These are phyloP conservation scores for Conticribra weissflogii DNA, from an alignment of 108 stramenopile species.

Conservation along the genomic window DNA sequence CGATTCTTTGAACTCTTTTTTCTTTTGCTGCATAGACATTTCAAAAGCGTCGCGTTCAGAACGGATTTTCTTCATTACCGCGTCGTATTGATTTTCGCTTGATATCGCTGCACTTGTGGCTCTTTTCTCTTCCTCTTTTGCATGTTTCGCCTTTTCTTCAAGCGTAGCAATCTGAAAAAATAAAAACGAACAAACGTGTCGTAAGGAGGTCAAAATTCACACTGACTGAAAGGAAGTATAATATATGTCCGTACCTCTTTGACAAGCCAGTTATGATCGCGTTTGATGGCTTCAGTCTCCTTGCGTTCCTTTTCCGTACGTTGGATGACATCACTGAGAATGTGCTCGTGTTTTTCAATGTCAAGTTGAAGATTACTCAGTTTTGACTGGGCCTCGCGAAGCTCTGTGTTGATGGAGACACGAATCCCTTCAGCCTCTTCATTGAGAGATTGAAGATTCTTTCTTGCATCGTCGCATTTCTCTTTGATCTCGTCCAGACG, in stretches of 20 bases:
- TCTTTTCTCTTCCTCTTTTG: slow-evolving; percentile 6
- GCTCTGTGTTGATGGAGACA: slow-evolving; percentile 19
- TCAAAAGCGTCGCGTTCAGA: slow-evolving; percentile 8
- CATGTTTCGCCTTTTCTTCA: slow-evolving; percentile 23
- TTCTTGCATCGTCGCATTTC: slow-evolving; percentile 22
- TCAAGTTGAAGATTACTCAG: slow-evolving; percentile 19
- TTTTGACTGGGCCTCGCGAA: slow-evolving; percentile 18
- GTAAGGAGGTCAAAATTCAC: background rate
- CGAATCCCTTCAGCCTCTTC: slow-evolving; percentile 30
- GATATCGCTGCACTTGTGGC: slow-evolving; percentile 1
- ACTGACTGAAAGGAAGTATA: too few relatives aligned
- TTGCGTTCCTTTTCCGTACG: slow-evolving; percentile 31
- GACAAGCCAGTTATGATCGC: slow-evolving; percentile 19
- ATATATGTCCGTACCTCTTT: slow-evolving; percentile 25
- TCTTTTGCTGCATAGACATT: slow-evolving; percentile 9
- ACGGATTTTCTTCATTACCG: slow-evolving; percentile 5
- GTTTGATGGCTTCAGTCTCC: slow-evolving; percentile 31
- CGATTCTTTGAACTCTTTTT: slow-evolving; percentile 15
- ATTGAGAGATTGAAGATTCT: slow-evolving; percentile 26
- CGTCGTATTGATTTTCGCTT: slow-evolving; percentile 10
- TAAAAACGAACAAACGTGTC: background rate
- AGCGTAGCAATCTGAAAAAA: slow-evolving; percentile 32
- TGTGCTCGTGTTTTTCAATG: slow-evolving; percentile 22
- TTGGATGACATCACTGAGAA: slow-evolving; percentile 18
- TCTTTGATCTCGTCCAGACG: slow-evolving; percentile 17